A percentile compares a stretch with the other conserved stretches of the same genome.
Conservation (phyloP, 2,329 filamentous ascomycete genomes). For the Fusarium cicatricum region DNA sequence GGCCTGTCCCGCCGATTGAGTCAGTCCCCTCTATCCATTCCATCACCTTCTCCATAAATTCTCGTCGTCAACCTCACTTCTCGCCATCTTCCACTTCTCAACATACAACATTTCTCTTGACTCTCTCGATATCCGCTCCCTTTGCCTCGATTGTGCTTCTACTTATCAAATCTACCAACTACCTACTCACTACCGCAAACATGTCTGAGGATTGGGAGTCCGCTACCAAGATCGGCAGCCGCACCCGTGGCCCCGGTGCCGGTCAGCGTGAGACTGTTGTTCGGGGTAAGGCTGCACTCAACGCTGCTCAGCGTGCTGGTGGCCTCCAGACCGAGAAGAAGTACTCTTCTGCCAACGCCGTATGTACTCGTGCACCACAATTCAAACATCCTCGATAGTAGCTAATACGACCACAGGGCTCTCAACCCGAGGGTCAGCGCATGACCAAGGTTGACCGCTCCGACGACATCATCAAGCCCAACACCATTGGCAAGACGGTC, state of each 20-base stretch:
- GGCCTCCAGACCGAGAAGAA: slow-evolving; percentile 92
- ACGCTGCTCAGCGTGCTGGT: slow-evolving; percentile 86
- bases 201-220: slow-evolving; percentile 82
- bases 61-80: slow-evolving; percentile 31
- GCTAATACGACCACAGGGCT: slow-evolving; percentile 39
- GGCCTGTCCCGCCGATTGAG: slow-evolving; percentile 50
- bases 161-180: background rate
- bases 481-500: slow-evolving; percentile 83
- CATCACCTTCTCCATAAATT: slow-evolving; percentile 45
- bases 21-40: slow-evolving; percentile 47
- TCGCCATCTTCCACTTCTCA: slow-evolving; percentile 31
- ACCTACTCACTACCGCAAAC: slow-evolving; percentile 51
- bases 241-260: slow-evolving; percentile 73
- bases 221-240: slow-evolving; percentile 94
- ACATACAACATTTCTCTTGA: slow-evolving; percentile 22
- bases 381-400: background rate
- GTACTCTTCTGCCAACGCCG: slow-evolving; percentile 74
- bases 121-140: background rate
- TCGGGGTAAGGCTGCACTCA: slow-evolving; percentile 82
- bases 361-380: slow-evolving; percentile 33
- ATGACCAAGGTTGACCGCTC: slow-evolving; percentile 97
- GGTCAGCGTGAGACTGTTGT: slow-evolving; percentile 84
- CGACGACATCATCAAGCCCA: slow-evolving; percentile 97
- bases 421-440: slow-evolving; percentile 80
- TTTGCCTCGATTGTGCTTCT: background rate